These are phyloP conservation scores for Aspergillus udagawae DNA, from an alignment of 2,329 filamentous ascomycete species.

Conservation along the genomic window DNA sequence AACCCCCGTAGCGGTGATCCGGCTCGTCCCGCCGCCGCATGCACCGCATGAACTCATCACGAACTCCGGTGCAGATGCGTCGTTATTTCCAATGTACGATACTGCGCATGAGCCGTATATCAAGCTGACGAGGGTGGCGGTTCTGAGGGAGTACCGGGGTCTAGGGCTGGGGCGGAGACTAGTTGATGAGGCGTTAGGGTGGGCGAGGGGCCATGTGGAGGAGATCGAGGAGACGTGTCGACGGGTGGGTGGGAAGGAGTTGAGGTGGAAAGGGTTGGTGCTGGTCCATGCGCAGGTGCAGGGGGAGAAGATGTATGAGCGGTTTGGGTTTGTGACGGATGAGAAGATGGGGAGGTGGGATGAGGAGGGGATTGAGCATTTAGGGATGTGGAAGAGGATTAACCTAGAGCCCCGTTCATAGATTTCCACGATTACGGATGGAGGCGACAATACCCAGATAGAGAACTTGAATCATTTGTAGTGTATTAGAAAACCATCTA, in stretches of 20 bases:
- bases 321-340: slow-evolving; percentile 71
- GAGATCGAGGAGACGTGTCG: slow-evolving; percentile 35
- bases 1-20: slow-evolving; percentile 68
- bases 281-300: slow-evolving; percentile 74
- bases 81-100: slow-evolving; percentile 36
- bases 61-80: slow-evolving; percentile 16
- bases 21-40: slow-evolving; percentile 79
- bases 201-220: slow-evolving; percentile 59
- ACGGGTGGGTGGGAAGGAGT: slow-evolving; percentile 34
- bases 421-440: neutral
- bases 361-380: slow-evolving; percentile 79
- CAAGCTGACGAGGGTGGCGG: slow-evolving; percentile 75
- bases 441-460: neutral
- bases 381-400: slow-evolving; percentile 72
- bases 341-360: slow-evolving; percentile 70
- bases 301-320: slow-evolving; percentile 63
- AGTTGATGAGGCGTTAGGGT: slow-evolving; percentile 64
- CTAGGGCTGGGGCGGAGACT: slow-evolving; percentile 62
- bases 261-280: slow-evolving; percentile 67
- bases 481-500: neutral
- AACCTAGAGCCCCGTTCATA: slow-evolving; percentile 9
- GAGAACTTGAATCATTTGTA: neutral
- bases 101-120: slow-evolving; percentile 67
- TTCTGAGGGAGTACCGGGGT: slow-evolving; percentile 62
- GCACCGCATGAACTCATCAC: slow-evolving; percentile 49